A percentile compares a stretch with the other conserved stretches of the same genome.
phyloP scores from a whole-genome alignment of 139 green algal species.

The Dunaliella primolecta region DNA sequence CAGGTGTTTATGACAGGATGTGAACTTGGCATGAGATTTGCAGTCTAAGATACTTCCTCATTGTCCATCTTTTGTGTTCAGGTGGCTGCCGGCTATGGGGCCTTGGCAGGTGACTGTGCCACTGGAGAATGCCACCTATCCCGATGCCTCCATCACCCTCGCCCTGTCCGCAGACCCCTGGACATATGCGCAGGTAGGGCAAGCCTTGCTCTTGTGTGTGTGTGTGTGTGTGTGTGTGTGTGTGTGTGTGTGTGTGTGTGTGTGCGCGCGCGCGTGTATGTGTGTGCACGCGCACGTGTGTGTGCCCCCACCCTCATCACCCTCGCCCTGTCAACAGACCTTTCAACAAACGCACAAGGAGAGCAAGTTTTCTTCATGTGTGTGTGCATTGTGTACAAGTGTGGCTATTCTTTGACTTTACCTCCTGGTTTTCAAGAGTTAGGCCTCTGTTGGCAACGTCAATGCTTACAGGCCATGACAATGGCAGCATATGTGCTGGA shows the following conservation, averaged over 20 bases:
- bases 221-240: not conserved
- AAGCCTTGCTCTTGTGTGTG: not conserved
- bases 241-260: slow-evolving; percentile 4
- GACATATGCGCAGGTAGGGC: slow-evolving; percentile 23
- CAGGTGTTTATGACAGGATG: too few relatives aligned
- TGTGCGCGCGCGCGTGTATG: slow-evolving; percentile 18
- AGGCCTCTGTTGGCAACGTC: too few relatives aligned
- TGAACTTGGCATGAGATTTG: too few relatives aligned
- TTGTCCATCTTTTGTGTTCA: too few relatives aligned
- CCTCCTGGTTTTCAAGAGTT: too few relatives aligned
- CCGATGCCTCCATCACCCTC: slow-evolving; percentile 25
- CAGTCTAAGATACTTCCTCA: too few relatives aligned
- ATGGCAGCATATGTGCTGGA: too few relatives aligned
- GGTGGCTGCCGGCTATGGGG: slow-evolving; percentile 26
- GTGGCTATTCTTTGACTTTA: too few relatives aligned
- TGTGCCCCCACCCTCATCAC: slow-evolving; percentile 34
- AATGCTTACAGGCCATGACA: too few relatives aligned
- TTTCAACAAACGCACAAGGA: slow-evolving; percentile 24
- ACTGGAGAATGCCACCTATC: slow-evolving; percentile 14
- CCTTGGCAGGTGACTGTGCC: slow-evolving; percentile 33
- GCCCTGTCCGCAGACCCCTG: slow-evolving; percentile 32
- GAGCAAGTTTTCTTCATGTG: too few relatives aligned
- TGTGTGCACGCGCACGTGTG: slow-evolving; percentile 24
- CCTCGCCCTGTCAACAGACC: slow-evolving; percentile 29
- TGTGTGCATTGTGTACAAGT: not conserved